Evolutionary conservation across 2,329 filamentous ascomycete genomes (phyloP).

Genomic region (Ampelomyces quisqualis): DNA sequence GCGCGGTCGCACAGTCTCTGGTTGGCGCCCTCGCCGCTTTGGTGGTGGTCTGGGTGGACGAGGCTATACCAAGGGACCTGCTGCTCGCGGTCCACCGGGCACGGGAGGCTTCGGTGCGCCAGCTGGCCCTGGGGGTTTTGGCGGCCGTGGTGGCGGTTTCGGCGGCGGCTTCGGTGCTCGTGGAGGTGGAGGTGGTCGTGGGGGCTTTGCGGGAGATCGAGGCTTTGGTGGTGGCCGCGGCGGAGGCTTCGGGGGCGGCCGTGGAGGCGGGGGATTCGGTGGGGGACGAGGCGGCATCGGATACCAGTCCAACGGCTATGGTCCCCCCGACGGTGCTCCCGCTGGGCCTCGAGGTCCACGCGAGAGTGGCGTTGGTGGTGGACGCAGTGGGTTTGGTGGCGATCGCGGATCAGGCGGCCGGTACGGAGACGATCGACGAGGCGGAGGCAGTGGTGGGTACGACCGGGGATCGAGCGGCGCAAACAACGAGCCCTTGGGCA

Average conservation of each 20-base stretch:
- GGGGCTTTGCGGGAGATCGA: conserved; percentile 52
- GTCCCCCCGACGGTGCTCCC: conserved; percentile 51
- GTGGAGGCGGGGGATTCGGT: conserved; percentile 27
- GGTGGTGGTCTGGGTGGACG: conserved; percentile 91
- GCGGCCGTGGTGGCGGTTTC: conserved; percentile 57
- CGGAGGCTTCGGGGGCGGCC: conserved; percentile 54
- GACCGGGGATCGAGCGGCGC: conserved; percentile 62
- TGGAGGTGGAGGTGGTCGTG: conserved; percentile 56
- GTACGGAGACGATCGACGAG: conserved; percentile 15
- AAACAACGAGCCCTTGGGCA: conserved; percentile 80
- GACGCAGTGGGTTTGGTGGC: conserved; percentile 28
- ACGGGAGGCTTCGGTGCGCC: conserved; percentile 59
- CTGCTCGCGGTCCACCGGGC: conserved; percentile 70
- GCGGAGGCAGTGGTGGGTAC: conserved; percentile 19
- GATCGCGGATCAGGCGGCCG: conserved; percentile 26
- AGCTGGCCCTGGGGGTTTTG: conserved; percentile 53
- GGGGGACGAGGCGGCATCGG: conserved; percentile 51
- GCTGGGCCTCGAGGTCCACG: conserved; percentile 49
- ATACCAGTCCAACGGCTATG: conserved; percentile 47
- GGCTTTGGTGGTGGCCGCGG: conserved; percentile 42
- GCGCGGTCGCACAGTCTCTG: conserved; percentile 87
- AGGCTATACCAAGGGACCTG: conserved; percentile 82
- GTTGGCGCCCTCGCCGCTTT: conserved; percentile 88
- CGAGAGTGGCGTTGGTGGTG: conserved; percentile 43
- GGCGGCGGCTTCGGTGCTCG: conserved; percentile 50